Base-by-base conservation (phyloP, 2,329 filamentous ascomycete genomes). In the Monosporascus sp. region DNA sequence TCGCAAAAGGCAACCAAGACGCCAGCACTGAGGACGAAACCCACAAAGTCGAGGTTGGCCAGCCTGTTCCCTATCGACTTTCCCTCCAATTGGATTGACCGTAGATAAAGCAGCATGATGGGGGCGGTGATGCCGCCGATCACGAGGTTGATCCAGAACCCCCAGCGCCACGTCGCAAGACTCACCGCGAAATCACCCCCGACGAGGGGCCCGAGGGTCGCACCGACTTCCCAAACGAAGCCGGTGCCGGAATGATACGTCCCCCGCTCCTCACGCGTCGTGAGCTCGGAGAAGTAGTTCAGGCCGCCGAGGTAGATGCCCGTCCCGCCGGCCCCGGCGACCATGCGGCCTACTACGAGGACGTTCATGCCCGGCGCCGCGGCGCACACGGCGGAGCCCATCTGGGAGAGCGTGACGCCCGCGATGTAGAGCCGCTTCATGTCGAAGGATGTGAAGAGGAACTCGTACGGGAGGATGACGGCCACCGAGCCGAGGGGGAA, bases 111-210 rank as follows among this genome's bases (percentile, higher is more conserved):
- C 11, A 72, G 20, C 48, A 60, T 70, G 2, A 71, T 70, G 1
- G 69, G 70, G 0, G 58, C 54, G 1, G 58, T 54, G 24, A 73
- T 62, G 27, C 58, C 75, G 7, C 67, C 79, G 1, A 77, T 71
- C 47, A 78, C 66, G 1, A 84, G 69, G 58, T 84, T 85, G 67
- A 85, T 77, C 59, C 85, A 85, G 53, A 79, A 79, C 0, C 67
- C 67, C 71, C 72, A 77, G 44, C 77, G 57, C 77, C 77, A 80
- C 0, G 69, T 72, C 1, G 70, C 75, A 0, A 65, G 54, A 7
- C 64, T 70, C 24, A 73, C 71, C 5, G 67, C 66, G 43, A 80
- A 78, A 0, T 70, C 73, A 18, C 77, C 77, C 9, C 77, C 76
- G 11, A 79, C 64, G 15, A 80, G 66, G 1, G 74, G 74, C 0